phyloP scores from a whole-genome alignment of 2,329 filamentous ascomycete species.

The Epichloe sibirici region DNA sequence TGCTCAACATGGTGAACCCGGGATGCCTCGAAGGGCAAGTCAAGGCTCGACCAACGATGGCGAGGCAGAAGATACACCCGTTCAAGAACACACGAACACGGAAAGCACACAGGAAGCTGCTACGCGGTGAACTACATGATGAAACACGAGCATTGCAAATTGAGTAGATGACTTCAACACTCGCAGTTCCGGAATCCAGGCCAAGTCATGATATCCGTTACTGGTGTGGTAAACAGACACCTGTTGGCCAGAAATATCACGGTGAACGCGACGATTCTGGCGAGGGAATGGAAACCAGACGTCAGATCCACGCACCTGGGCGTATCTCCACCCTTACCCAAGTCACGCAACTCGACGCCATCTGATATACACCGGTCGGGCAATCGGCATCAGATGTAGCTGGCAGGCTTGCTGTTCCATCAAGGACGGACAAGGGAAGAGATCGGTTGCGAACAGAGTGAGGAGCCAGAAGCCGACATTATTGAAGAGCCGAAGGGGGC shows the following conservation, averaged over 20 bases:
- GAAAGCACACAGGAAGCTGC: conserved; percentile 9
- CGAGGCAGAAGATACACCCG: conserved; percentile 24
- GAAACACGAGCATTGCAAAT: neutral
- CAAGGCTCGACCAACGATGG: conserved; percentile 31
- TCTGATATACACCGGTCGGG: neutral
- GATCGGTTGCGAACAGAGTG: neutral
- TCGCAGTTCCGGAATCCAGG: neutral
- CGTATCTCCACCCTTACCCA: no score
- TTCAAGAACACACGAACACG: conserved; percentile 20
- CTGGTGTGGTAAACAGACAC: neutral
- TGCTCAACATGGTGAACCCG: conserved; percentile 37
- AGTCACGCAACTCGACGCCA: no score
- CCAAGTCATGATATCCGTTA: neutral
- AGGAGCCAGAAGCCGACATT: neutral
- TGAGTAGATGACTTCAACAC: neutral
- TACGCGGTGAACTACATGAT: neutral
- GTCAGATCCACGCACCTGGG: neutral
- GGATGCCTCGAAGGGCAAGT: conserved; percentile 34
- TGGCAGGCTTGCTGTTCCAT: neutral
- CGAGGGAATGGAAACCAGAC: no score
- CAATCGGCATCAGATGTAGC: neutral
- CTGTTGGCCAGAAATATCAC: no score
- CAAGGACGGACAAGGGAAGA: neutral
- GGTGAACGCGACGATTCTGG: neutral
- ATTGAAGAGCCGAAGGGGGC: neutral